Evolutionary conservation across 169 alveolate genomes (phyloP).

Genomic region (Plasmodium relictum): DNA sequence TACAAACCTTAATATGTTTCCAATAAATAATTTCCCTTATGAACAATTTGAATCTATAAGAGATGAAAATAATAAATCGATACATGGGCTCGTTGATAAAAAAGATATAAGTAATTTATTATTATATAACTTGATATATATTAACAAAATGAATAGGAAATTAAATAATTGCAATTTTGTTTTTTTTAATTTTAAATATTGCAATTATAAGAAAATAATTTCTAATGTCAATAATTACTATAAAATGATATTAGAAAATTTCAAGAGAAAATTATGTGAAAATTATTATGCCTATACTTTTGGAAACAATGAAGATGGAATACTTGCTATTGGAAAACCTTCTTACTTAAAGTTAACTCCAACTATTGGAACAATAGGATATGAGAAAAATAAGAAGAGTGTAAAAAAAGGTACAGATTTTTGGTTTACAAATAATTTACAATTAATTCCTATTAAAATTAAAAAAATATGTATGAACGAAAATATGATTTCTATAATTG

Average conservation of each 20-base stretch:
- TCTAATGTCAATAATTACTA: slow-evolving; percentile 56
- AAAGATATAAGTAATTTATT: slow-evolving; percentile 58
- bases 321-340: slow-evolving; percentile 68
- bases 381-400: slow-evolving; percentile 55
- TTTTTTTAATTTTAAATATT: slow-evolving; percentile 49
- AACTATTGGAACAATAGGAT: slow-evolving; percentile 70
- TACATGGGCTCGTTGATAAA: slow-evolving; percentile 55
- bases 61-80: slow-evolving; percentile 15
- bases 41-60: slow-evolving; percentile 8
- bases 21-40: slow-evolving; percentile 7
- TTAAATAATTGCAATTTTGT: slow-evolving; percentile 60
- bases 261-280: slow-evolving; percentile 59
- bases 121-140: slow-evolving; percentile 59
- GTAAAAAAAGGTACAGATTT: slow-evolving; percentile 59
- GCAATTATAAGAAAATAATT: slow-evolving; percentile 44
- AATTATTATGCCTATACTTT: slow-evolving; percentile 68
- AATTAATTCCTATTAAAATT: slow-evolving; percentile 49
- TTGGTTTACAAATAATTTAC: slow-evolving; percentile 77
- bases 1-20: slow-evolving; percentile 13
- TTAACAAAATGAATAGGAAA: slow-evolving; percentile 73
- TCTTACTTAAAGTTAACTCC: slow-evolving; percentile 66
- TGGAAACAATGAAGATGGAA: slow-evolving; percentile 73
- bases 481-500: slow-evolving; percentile 62
- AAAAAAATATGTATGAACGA: slow-evolving; percentile 69
- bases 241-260: slow-evolving; percentile 53